phyloP scores from a whole-genome alignment of 2,329 filamentous ascomycete genomes.

The Cladophialophora immunda region DNA sequence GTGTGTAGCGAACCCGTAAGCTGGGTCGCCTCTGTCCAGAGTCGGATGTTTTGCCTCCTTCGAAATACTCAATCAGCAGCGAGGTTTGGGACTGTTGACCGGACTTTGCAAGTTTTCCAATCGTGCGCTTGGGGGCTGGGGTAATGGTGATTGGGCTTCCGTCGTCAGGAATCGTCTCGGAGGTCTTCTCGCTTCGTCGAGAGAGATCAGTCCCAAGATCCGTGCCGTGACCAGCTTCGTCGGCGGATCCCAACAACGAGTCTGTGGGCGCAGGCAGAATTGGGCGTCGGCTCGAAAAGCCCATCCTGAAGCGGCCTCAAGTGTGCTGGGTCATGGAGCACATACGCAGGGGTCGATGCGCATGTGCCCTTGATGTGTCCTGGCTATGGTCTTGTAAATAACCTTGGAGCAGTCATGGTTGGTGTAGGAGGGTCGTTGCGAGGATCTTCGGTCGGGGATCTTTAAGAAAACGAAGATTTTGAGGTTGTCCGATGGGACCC shows the following conservation, averaged over 20 bases:
- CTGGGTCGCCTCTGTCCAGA: slow-evolving; percentile 76
- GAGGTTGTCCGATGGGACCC: not conserved
- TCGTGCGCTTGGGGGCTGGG: slow-evolving; percentile 73
- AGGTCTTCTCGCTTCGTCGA: slow-evolving; percentile 59
- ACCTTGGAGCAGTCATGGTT: slow-evolving; percentile 19
- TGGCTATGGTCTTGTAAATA: slow-evolving; percentile 21
- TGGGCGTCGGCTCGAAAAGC: slow-evolving; percentile 58
- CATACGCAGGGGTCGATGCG: slow-evolving; percentile 25
- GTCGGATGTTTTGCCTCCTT: slow-evolving; percentile 72
- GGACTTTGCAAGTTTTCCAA: slow-evolving; percentile 64
- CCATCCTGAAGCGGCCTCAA: slow-evolving; percentile 50
- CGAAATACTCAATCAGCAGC: slow-evolving; percentile 93
- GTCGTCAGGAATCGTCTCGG: slow-evolving; percentile 61
- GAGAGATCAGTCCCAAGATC: slow-evolving; percentile 59
- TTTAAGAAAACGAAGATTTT: not conserved
- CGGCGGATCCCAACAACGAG: slow-evolving; percentile 50
- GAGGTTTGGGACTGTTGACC: slow-evolving; percentile 80
- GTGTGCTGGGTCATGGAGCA: slow-evolving; percentile 25
- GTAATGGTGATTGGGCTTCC: slow-evolving; percentile 87
- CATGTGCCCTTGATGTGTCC: slow-evolving; percentile 15
- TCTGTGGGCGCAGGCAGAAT: slow-evolving; percentile 60
- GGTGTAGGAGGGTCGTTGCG: slow-evolving; percentile 6
- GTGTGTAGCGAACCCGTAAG: slow-evolving; percentile 81
- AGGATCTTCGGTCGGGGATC: not conserved
- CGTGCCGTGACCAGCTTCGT: slow-evolving; percentile 54